Conservation (phyloP, 2,329 filamentous ascomycete genomes). For the Capronia coronata region DNA sequence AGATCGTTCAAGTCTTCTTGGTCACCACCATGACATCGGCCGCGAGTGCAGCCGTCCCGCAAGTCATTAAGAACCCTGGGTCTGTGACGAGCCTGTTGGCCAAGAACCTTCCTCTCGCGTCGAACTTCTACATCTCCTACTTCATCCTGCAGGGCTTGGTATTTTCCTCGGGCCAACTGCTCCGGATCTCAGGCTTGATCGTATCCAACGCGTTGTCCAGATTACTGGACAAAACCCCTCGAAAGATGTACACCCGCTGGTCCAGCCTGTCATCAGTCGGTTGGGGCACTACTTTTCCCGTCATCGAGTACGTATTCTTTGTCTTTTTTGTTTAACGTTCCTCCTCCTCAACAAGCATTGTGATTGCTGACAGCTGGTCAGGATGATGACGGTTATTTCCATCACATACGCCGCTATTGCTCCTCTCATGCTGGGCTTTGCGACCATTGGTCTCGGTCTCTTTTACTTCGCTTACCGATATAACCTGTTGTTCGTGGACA, state of each 20-base stretch:
- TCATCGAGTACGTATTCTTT: conserved; percentile 59
- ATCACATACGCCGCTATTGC: conserved; percentile 83
- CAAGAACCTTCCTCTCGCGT: conserved; percentile 67
- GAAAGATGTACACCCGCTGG: conserved; percentile 75
- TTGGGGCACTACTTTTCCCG: conserved; percentile 77
- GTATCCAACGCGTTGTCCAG: conserved; percentile 69
- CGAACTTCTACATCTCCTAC: conserved; percentile 94
- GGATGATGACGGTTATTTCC: conserved; percentile 43
- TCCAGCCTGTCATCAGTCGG: conserved; percentile 63
- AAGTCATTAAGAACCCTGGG: conserved; percentile 58
- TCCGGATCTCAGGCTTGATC: conserved; percentile 68
- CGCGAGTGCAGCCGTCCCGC: conserved; percentile 60
- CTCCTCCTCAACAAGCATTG: too few species aligned
- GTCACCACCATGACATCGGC: conserved; percentile 77
- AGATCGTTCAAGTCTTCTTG: conserved; percentile 82
- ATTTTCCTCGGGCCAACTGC: conserved; percentile 65
- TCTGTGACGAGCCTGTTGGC: conserved; percentile 61
- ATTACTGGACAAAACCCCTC: conserved; percentile 68
- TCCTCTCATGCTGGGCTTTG: conserved; percentile 76
- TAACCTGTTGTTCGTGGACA: conserved; percentile 81
- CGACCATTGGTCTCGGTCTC: conserved; percentile 66
- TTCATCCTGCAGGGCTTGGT: conserved; percentile 87
- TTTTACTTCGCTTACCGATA: conserved; percentile 88
- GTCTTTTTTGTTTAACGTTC: too few species aligned
- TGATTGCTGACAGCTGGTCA: not conserved